These are phyloP conservation scores for Gossypium schwendimanii DNA, from an alignment of 441 rosid species.

Conservation along the genomic window DNA sequence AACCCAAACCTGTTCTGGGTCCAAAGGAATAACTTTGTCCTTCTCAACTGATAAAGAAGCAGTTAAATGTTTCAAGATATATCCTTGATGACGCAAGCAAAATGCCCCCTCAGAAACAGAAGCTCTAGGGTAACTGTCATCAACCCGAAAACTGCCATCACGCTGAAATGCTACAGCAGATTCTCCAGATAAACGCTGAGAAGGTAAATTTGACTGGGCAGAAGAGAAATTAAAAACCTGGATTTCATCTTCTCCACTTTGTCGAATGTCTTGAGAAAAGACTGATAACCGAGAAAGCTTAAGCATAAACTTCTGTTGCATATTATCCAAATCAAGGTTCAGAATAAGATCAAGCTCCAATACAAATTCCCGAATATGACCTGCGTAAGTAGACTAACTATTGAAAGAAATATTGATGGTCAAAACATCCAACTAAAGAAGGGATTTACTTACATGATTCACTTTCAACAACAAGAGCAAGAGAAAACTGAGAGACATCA, in stretches of 20 bases:
- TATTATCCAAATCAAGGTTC: conserved; percentile 40
- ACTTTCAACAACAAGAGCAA: conserved; percentile 53
- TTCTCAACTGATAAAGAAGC: conserved; percentile 49
- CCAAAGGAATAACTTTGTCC: conserved; percentile 31
- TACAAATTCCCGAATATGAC: conserved; percentile 52
- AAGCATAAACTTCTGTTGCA: conserved; percentile 44
- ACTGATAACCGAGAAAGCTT: conserved; percentile 59
- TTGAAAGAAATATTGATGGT: conserved; percentile 16
- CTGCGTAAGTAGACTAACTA: conserved; percentile 39
- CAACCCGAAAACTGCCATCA: conserved; percentile 31
- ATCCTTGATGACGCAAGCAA: conserved; percentile 33
- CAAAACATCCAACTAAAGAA: conserved; percentile 20
- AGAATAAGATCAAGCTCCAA: conserved; percentile 48
- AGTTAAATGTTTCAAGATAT: conserved; percentile 58
- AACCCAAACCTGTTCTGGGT: conserved; percentile 44
- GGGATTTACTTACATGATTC: conserved; percentile 47
- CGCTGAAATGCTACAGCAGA: conserved; percentile 27
- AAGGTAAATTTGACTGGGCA: conserved; percentile 30
- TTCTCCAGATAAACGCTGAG: conserved; percentile 34
- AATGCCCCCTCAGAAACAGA: conserved; percentile 23
- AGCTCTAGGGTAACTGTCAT: conserved; percentile 35
- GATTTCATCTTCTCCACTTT: conserved; percentile 36
- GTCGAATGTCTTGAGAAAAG: conserved; percentile 52
- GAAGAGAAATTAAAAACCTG: conserved; percentile 54
- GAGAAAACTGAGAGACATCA: conserved; percentile 48